Evolutionary conservation across 2,329 filamentous ascomycete species (phyloP), one percentile per base, ranked within the genome.

Genomic region (Penicillium sp.): DNA sequence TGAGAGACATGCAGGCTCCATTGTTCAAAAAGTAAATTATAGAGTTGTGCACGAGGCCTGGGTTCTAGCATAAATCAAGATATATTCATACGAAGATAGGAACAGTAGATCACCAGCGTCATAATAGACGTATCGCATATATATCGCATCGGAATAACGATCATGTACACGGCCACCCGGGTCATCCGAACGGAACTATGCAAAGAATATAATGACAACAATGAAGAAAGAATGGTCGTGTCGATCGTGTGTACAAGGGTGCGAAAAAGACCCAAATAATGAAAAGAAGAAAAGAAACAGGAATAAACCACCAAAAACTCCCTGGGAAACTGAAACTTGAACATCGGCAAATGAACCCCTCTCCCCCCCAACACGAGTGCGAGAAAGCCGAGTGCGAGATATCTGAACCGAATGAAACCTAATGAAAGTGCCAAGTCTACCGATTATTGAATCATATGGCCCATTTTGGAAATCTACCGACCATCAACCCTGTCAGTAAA

Each of bases 401-500:
- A 40, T 44, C 57, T 58, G 33, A 56, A 53, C 51, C 19, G 13
- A 17, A 35, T 17, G 6, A 38, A 55, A 47, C 37, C 35, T 35
- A 35, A 42, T 37, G 38, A 19, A n/a, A 24, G 57, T 51, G 47
- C 13, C 30, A 54, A 56, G 40, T 57, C 47, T n/a, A 51, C 51
- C 1, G 24, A 64, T 74, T 73, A 81, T 72, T 78, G 77, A 64
- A 83, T 77, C 87, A 94, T 88, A 72, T 95, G 91, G 10, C 91
- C 91, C 91, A 95, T 94, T 76, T 93, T 93, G 67, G 92, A 89
- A 66, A 95, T 93, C 90, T 93, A 59, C 61, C 26, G n/a, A 55
- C 17, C 12, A 38, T 15, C 28, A 37, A 12, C 51, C 15, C 10
- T 54, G 51, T 54, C 37, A 54, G 51, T 22, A 44, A 44, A 24